Evolutionary conservation across 495 filamentous ascomycete genomes (phyloP).

Genomic region (Niebla homalea): DNA sequence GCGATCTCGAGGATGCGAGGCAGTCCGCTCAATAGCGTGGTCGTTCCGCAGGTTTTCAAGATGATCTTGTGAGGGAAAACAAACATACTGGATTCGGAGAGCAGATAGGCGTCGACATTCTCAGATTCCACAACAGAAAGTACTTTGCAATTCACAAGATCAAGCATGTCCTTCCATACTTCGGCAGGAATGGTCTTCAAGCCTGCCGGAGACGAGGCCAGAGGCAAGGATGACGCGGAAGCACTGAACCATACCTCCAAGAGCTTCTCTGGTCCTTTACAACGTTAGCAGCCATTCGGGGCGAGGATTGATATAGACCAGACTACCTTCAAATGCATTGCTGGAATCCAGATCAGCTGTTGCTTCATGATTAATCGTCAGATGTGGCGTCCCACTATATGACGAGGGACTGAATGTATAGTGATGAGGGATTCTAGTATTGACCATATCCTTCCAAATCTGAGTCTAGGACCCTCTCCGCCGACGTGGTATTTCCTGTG

Average conservation of each 20-base stretch:
- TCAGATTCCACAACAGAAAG: slow-evolving; percentile 91
- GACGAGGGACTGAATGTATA: slow-evolving; percentile 71
- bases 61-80: slow-evolving; percentile 98
- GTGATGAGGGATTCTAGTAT: slow-evolving; percentile 60
- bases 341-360: slow-evolving; percentile 88
- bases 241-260: slow-evolving; percentile 98
- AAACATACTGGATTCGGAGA: slow-evolving; percentile 99
- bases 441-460: slow-evolving; percentile 57
- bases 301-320: background rate
- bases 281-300: background rate
- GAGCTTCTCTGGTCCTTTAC: slow-evolving; percentile 81
- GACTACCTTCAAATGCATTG: slow-evolving; percentile 88
- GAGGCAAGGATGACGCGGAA: slow-evolving; percentile 56
- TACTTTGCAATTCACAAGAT: slow-evolving; percentile 96
- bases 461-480: slow-evolving; percentile 6
- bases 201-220: slow-evolving; percentile 54
- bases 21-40: slow-evolving; percentile 79
- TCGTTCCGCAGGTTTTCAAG: slow-evolving; percentile 97
- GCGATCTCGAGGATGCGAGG: slow-evolving; percentile 86
- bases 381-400: slow-evolving; percentile 60
- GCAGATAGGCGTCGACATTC: slow-evolving; percentile 88
- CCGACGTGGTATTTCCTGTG: background rate
- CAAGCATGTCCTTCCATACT: slow-evolving; percentile 92
- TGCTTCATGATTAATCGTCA: slow-evolving; percentile 95
- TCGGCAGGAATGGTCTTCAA: slow-evolving; percentile 75